A percentile compares a stretch with the other conserved stretches of the same genome.
Conservation (phyloP, 148 eudicot genomes). For the Euryodendron excelsum region DNA sequence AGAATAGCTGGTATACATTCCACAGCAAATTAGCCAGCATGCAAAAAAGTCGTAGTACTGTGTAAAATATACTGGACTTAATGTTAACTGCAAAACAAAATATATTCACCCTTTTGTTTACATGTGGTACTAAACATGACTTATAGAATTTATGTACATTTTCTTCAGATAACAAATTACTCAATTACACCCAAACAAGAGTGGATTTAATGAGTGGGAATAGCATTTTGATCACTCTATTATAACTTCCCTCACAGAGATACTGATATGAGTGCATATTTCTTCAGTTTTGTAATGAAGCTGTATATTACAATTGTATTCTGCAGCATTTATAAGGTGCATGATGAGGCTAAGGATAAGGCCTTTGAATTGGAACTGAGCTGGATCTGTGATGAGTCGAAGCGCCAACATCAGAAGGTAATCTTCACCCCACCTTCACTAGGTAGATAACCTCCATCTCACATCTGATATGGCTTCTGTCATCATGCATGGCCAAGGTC, state of each 20-base stretch:
- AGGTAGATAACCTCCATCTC: neutral
- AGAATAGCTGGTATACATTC: neutral
- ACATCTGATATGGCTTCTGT: neutral
- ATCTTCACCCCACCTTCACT: neutral
- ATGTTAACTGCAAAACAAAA: neutral
- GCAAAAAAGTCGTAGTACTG: neutral
- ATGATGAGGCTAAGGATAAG: slow-evolving; percentile 96
- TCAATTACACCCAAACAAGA: no score
- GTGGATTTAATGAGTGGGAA: no score
- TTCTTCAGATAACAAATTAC: neutral
- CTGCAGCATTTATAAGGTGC: slow-evolving; percentile 87
- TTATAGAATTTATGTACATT: neutral
- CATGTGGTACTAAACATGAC: neutral
- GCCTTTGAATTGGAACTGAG: slow-evolving; percentile 94
- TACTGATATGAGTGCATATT: no score
- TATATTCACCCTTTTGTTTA: neutral
- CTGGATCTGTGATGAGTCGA: slow-evolving; percentile 96
- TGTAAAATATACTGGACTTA: neutral
- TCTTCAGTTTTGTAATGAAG: no score
- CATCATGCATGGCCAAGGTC: neutral
- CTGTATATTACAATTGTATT: no score
- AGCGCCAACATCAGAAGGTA: slow-evolving; percentile 92
- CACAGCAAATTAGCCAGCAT: neutral
- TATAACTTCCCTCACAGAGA: no score
- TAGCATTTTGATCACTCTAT: no score